Evolutionary conservation across 768 basidiomycete genomes (phyloP), one percentile per base, ranked within the genome.

Genomic region (Rhizopogon vulgaris): DNA sequence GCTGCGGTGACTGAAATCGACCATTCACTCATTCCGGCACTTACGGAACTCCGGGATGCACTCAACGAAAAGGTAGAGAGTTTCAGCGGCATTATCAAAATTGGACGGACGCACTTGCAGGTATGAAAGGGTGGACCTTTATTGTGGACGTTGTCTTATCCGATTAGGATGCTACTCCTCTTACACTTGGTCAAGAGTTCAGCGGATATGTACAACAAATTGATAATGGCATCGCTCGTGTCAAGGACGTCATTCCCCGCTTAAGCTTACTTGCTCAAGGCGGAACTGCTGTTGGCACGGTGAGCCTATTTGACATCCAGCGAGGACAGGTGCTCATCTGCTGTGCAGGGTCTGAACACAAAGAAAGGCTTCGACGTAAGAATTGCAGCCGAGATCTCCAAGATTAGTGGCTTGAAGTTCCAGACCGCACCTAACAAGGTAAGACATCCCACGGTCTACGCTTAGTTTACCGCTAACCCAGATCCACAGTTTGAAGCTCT

Each of bases 351-450:
- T 47, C 71, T 99, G 58, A 99, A 99, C 77, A 98, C 96, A 51
- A 92, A 82, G 71, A 90, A 83, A 69, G 96, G 96, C 32, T 99
- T 98, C 63, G 96, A 98, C 71, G 85, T 89, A 60, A 94, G 90
- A 66, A 80, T 99, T 56, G 96, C 96, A 14, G 78, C 79, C 15
- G 93, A 96, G 68, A 87, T 98, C 57, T 86, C 94, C 52, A 89
- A 87, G 65, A 75, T 97, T 41, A 93, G 95, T 38, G 93, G 94
- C 3, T 73, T 94, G 50, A 74, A 87, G 52, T 99, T 99, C 75
- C 78, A 89, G 73, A 98, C 96, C 45, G 95, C 96, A 14, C 96
- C 96, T 4, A 99, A 98, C 80, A 99, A 99, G 82, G 93, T 83
- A 62, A 56, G 70, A 51, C 34, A 27, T 9, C n/a, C 9, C 37